Percentiles rank a stretch among this genome's conserved stretches.
Conservation (phyloP, 352 stramenopile genomes). For the Pythium periplocum region DNA sequence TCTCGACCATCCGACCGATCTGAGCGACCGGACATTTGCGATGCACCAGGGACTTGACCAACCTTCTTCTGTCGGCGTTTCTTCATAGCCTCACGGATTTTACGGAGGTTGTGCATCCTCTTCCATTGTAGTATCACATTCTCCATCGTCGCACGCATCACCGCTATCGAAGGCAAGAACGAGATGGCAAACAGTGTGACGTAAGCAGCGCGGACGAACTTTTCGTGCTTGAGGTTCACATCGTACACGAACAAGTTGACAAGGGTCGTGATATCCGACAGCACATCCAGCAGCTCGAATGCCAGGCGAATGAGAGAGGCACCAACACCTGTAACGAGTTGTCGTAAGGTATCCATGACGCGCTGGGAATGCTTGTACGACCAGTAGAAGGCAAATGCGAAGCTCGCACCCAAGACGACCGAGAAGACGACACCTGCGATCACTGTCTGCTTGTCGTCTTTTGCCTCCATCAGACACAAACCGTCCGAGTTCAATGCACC, state of each 20-base stretch:
- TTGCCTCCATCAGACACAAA: constrained; percentile 13
- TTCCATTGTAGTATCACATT: constrained; percentile 13
- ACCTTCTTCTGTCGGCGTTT: neutral
- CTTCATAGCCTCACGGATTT: neutral
- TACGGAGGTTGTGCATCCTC: constrained; percentile 3
- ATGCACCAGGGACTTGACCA: no score
- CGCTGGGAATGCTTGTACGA: constrained; percentile 19
- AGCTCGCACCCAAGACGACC: constrained; percentile 4
- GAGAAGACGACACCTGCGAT: constrained; percentile 15
- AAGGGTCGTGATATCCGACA: constrained; percentile 14
- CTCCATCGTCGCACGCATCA: constrained; percentile 13
- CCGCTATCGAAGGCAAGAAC: constrained; percentile 3
- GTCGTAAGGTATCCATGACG: constrained; percentile 10
- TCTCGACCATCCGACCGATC: no score
- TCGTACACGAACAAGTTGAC: constrained; percentile 21
- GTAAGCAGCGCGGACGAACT: constrained; percentile 16
- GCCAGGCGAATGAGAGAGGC: constrained; percentile 9
- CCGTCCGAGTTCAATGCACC: constrained; percentile 9
- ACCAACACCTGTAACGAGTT: constrained; percentile 13
- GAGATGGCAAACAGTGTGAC: constrained; percentile 15
- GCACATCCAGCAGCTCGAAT: constrained; percentile 20
- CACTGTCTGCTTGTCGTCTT: constrained; percentile 2
- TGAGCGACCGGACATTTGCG: no score
- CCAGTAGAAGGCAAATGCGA: constrained; percentile 16
- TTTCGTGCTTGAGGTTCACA: constrained; percentile 8